A percentile compares a stretch with the other conserved stretches of the same genome.
phyloP scores from a whole-genome alignment of 495 filamentous ascomycete genomes.

The Podospora pseudocomata region DNA sequence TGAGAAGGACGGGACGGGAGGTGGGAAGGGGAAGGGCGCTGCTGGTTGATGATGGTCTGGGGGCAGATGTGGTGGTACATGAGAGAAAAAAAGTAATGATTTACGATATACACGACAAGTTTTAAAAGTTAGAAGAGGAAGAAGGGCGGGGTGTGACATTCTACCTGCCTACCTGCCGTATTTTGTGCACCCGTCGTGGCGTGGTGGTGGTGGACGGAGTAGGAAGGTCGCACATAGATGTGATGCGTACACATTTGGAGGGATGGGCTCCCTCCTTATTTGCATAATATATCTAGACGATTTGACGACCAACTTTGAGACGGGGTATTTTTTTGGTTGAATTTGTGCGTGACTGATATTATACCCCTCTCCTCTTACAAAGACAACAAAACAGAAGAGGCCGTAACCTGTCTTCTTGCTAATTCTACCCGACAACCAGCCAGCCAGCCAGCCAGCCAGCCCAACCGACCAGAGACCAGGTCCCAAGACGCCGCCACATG shows the following conservation, averaged over 20 bases:
- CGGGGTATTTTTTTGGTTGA: neutral
- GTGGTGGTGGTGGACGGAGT: neutral
- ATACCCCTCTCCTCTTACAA: too few relatives aligned
- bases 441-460: too few relatives aligned
- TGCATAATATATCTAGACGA: neutral
- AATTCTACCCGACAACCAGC: too few relatives aligned
- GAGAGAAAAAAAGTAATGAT: neutral
- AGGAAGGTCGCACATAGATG: neutral
- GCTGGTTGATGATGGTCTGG: neutral
- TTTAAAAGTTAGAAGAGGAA: neutral
- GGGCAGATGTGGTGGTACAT: neutral
- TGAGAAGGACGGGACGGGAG: neutral
- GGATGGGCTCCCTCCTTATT: neutral
- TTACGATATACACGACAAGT: neutral
- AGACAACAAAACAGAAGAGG: too few relatives aligned
- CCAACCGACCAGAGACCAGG: too few relatives aligned
- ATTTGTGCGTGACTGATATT: neutral
- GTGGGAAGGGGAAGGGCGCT: neutral
- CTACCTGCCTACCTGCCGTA: neutral
- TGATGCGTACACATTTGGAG: neutral
- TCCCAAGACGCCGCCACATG: too few relatives aligned
- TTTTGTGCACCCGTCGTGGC: neutral
- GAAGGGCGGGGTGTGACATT: neutral
- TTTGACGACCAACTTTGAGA: neutral
- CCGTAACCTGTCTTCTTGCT: too few relatives aligned